Evolutionary conservation across 1,284 basidiomycete genomes (phyloP).

Genomic region (Pterulicium gracile): DNA sequence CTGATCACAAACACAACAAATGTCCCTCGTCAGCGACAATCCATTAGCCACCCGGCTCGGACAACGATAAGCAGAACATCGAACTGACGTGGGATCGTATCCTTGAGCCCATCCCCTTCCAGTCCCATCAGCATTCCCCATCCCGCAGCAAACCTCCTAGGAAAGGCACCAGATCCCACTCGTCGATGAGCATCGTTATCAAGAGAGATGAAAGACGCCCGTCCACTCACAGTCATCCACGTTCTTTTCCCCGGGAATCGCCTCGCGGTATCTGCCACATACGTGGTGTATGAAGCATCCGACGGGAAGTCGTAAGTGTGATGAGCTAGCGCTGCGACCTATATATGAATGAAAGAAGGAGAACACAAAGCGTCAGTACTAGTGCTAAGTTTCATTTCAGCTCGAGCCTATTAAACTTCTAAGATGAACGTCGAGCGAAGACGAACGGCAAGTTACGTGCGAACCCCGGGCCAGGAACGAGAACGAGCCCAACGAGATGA

Average conservation of each 20-base stretch:
- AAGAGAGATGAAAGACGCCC: not conserved
- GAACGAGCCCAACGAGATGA: no score
- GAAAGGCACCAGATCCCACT: not conserved
- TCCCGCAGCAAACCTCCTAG: constrained; percentile 26
- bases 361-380: no score
- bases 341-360: not conserved
- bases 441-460: no score
- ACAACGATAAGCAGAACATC: constrained; percentile 1
- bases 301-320: constrained; percentile 29
- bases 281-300: constrained; percentile 21
- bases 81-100: constrained; percentile 25
- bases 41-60: not conserved
- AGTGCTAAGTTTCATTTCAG: no score
- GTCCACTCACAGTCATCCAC: constrained; percentile 25
- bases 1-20: constrained; percentile 11
- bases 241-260: constrained; percentile 19
- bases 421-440: no score
- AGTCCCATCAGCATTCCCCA: constrained; percentile 21
- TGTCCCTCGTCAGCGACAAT: not conserved
- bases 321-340: constrained; percentile 25
- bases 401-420: no score
- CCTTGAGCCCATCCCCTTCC: constrained; percentile 22
- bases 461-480: no score
- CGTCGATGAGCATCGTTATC: not conserved
- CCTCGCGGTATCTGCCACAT: constrained; percentile 15